Conservation (phyloP, 108 stramenopile species). For the Cylindrotheca closterium region DNA sequence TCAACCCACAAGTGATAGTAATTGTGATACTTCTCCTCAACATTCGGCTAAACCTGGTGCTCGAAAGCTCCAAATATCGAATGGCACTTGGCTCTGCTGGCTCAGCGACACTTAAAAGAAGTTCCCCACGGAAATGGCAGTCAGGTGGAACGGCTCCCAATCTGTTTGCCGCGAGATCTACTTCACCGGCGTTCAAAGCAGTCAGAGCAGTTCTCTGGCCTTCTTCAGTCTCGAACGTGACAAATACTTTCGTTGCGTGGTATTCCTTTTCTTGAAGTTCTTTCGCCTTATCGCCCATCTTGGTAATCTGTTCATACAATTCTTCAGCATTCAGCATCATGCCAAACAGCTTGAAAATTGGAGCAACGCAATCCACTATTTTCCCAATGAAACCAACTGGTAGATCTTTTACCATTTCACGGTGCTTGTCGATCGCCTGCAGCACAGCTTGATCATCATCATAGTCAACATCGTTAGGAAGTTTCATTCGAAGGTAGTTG, state of each 20-base stretch:
- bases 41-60: conserved; percentile 11
- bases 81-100: conserved; percentile 66
- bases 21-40: conserved; percentile 39
- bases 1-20: conserved; percentile 46
- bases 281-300: conserved; percentile 51
- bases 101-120: conserved; percentile 48
- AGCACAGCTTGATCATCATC: conserved; percentile 48
- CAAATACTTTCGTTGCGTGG: conserved; percentile 54
- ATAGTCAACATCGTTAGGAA: conserved; percentile 42
- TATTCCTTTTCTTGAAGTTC: conserved; percentile 57
- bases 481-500: conserved; percentile 30
- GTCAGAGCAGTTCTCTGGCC: conserved; percentile 66
- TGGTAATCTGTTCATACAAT: conserved; percentile 37
- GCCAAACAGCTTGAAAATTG: conserved; percentile 33
- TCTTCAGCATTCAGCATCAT: conserved; percentile 38
- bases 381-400: conserved; percentile 27
- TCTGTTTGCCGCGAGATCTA: conserved; percentile 44
- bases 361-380: conserved; percentile 25
- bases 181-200: conserved; percentile 45
- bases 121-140: conserved; percentile 43
- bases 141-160: conserved; percentile 30
- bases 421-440: conserved; percentile 21
- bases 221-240: conserved; percentile 83
- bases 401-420: conserved; percentile 24
- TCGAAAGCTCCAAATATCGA: conserved; percentile 56